Percentiles rank a stretch among this genome's conserved stretches.
These are phyloP conservation scores for Escovopsis sp. DNA, from an alignment of 2,329 filamentous ascomycete species.

Conservation along the genomic window DNA sequence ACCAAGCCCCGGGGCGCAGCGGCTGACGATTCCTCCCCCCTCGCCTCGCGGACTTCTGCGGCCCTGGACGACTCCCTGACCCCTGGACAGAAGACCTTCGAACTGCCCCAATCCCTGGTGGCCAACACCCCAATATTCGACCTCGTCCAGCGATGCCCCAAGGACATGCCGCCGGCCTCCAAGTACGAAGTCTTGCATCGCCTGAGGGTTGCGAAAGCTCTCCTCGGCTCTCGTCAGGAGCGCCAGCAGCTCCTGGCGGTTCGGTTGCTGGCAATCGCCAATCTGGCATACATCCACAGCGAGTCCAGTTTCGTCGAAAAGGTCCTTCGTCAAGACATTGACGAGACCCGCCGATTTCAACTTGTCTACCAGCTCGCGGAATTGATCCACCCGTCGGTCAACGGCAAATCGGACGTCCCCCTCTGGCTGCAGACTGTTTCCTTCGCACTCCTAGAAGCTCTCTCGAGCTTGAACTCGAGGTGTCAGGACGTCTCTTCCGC, in stretches of 20 bases:
- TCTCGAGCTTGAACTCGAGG: slow-evolving; percentile 64
- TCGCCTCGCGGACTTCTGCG: slow-evolving; percentile 28
- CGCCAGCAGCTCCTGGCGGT: slow-evolving; percentile 67
- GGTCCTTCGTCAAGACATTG: slow-evolving; percentile 72
- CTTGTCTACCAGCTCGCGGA: slow-evolving; percentile 86
- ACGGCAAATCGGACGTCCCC: slow-evolving; percentile 53
- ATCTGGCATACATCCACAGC: slow-evolving; percentile 75
- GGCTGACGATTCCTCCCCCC: slow-evolving; percentile 33
- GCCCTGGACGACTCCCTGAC: slow-evolving; percentile 19
- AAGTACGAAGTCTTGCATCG: slow-evolving; percentile 79
- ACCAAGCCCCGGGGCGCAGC: slow-evolving; percentile 22
- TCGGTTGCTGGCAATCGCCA: slow-evolving; percentile 75
- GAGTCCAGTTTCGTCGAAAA: slow-evolving; percentile 77
- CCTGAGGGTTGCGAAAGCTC: slow-evolving; percentile 67
- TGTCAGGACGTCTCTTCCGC: slow-evolving; percentile 73
- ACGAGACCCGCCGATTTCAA: slow-evolving; percentile 80
- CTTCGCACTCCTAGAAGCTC: slow-evolving; percentile 68
- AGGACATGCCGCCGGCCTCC: slow-evolving; percentile 54
- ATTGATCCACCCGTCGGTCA: slow-evolving; percentile 68
- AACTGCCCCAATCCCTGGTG: slow-evolving; percentile 46
- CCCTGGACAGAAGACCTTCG: slow-evolving; percentile 43
- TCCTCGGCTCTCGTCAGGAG: slow-evolving; percentile 48
- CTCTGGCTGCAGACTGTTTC: slow-evolving; percentile 69
- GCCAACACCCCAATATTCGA: slow-evolving; percentile 38
- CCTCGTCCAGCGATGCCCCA: slow-evolving; percentile 39